Evolutionary conservation across 768 basidiomycete genomes (phyloP), one percentile per base, ranked within the genome.

Genomic region (Rickenella mellea): DNA sequence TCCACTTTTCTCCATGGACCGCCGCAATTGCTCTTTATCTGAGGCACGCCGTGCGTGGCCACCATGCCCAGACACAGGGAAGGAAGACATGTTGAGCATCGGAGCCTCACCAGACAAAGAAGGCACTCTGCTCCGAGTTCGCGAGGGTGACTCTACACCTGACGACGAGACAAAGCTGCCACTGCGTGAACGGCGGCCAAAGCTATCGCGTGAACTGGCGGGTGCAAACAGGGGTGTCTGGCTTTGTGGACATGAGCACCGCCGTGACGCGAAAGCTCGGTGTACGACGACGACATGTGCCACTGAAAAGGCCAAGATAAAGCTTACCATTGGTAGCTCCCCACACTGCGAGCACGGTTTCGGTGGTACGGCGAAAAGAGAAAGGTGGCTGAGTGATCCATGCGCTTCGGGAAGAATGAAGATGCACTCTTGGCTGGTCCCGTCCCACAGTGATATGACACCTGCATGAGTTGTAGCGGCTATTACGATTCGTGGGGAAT

Each of bases 21-120:
- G 72, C 20, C 77, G 69, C 3, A 64, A 56, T 5, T 58, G 51
- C 27, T 80, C 78, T 57, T 82, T 84, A 54, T 87, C 86, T 2
- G 82, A 83, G 17, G 71, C 69, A 39, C 85, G 70, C 35, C 85
- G 72, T 20, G 83, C 78, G 55, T 88, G 76, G 28, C 82, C 71
- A 15, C 83, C 89, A 53, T 87, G 87, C 2, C 70, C 85, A 5
- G 83, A 89, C 19, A 91, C 73, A 9, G 88, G 88, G 55, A 88
- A 91, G 7, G 74, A 65, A 5, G 73, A 61, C 0, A 67, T 55
- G 41, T 80, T 76, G 17, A 17, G 59, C 53, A 20, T 57, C 50
- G 61, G 70, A 39, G 61, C 57, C 15, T 15, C 56, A 54, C 25
- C 48, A 40, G 20, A 62, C 57, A 20, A 73, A 55, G 15, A 65